Evolutionary conservation across 2,329 filamentous ascomycete species (phyloP).

Genomic region (Aspergillus pseudotamarii): DNA sequence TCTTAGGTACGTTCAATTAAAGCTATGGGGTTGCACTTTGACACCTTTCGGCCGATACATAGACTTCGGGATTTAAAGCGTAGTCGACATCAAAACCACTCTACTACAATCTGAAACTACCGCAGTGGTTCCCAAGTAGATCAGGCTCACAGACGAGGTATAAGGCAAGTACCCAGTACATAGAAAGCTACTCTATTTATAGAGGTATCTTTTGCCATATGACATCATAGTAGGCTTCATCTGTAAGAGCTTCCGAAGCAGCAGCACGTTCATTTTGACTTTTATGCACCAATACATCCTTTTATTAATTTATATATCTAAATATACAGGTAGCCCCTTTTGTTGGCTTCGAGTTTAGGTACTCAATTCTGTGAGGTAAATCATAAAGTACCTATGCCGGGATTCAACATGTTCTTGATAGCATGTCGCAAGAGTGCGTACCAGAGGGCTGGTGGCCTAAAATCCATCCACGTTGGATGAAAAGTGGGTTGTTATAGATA

Average conservation of each 20-base stretch:
- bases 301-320: not conserved
- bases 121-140: not conserved
- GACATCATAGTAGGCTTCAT: not conserved
- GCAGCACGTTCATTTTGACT: not conserved
- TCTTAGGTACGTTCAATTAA: not conserved
- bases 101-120: not conserved
- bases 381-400: not conserved
- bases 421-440: not conserved
- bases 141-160: no score
- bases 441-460: not conserved
- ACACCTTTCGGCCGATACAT: slow-evolving; percentile 4
- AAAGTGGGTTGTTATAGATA: no score
- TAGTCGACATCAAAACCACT: not conserved
- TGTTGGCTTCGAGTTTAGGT: not conserved
- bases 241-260: not conserved
- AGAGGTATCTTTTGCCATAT: not conserved
- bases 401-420: not conserved
- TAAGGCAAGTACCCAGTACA: not conserved
- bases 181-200: not conserved
- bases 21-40: not conserved
- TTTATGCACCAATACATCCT: not conserved
- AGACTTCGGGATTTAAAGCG: not conserved
- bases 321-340: not conserved
- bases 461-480: not conserved
- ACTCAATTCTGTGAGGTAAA: not conserved